Evolutionary conservation across 2,329 filamentous ascomycete species (phyloP).

Genomic region (Westerdykella sp.): DNA sequence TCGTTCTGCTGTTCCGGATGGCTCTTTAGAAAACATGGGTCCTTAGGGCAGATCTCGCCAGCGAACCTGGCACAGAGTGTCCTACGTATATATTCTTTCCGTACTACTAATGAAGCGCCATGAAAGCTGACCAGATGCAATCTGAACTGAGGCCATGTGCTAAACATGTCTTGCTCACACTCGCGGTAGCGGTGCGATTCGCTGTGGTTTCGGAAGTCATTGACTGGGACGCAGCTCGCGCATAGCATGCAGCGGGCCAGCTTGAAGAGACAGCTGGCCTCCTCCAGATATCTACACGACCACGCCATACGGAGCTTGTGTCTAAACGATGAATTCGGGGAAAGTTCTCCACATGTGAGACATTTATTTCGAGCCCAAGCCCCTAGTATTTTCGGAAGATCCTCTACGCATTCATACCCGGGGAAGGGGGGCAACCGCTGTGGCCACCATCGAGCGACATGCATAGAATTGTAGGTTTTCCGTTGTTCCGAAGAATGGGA

Average conservation of each 20-base stretch:
- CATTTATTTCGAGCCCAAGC: not conserved
- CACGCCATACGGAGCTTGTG: not conserved
- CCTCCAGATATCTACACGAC: not conserved
- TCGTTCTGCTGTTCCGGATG: no score
- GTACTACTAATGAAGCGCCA: not conserved
- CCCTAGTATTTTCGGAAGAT: no score
- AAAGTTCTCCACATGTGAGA: not conserved
- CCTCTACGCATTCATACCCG: no score
- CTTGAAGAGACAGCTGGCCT: not conserved
- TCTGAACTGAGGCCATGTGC: not conserved
- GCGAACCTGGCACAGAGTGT: no score
- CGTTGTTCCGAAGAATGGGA: not conserved
- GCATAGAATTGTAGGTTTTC: not conserved
- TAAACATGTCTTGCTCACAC: not conserved
- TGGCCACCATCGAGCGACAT: not conserved
- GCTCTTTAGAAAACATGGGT: no score
- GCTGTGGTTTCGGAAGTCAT: not conserved
- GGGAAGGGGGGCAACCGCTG: not conserved
- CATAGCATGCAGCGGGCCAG: not conserved
- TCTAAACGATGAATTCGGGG: not conserved
- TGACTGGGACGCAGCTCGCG: not conserved
- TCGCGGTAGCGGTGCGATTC: not conserved
- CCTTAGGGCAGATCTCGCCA: no score
- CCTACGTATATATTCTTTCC: no score
- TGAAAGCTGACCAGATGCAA: not conserved